Conservation (phyloP, 2,329 filamentous ascomycete species). For the Venturia carpophila region DNA sequence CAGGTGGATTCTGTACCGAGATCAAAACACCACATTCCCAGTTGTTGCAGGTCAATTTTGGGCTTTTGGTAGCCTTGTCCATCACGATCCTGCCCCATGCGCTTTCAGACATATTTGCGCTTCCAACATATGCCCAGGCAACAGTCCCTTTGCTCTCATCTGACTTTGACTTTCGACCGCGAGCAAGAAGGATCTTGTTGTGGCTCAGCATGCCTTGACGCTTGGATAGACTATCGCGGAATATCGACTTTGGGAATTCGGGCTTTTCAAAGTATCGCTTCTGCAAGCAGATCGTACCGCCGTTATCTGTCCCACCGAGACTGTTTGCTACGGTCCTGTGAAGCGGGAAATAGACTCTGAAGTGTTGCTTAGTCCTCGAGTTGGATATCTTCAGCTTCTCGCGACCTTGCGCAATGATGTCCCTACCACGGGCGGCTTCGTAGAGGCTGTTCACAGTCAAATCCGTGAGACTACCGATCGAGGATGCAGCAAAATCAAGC, state of each 20-base stretch:
- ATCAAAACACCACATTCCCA: conserved; percentile 93
- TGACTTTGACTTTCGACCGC: conserved; percentile 24
- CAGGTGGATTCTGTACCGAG: conserved; percentile 37
- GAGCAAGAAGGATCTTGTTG: conserved; percentile 48
- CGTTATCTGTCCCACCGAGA: conserved; percentile 37
- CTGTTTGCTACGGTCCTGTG: conserved; percentile 46
- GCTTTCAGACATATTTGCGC: conserved; percentile 85
- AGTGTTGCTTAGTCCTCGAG: conserved; percentile 35
- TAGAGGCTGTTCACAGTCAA: conserved; percentile 56
- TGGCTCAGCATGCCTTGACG: conserved; percentile 73
- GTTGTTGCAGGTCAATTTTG: conserved; percentile 78
- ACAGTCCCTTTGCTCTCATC: conserved; percentile 24
- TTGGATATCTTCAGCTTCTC: conserved; percentile 8
- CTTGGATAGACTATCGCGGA: conserved; percentile 69
- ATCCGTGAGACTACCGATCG: conserved; percentile 66
- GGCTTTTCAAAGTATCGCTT: conserved; percentile 61
- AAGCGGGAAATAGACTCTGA: conserved; percentile 77
- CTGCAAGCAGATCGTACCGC: conserved; percentile 76
- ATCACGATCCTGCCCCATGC: conserved; percentile 81
- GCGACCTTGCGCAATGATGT: conserved; percentile 6
- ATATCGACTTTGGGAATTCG: conserved; percentile 61
- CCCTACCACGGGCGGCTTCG: conserved; percentile 47
- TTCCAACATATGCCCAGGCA: conserved; percentile 81
- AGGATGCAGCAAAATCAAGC: conserved; percentile 72
- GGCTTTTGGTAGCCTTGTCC: conserved; percentile 56